A percentile compares a stretch with the other conserved stretches of the same genome.
phyloP scores from a whole-genome alignment of 257 asterid genomes.

The Capsicum rhomboideum region DNA sequence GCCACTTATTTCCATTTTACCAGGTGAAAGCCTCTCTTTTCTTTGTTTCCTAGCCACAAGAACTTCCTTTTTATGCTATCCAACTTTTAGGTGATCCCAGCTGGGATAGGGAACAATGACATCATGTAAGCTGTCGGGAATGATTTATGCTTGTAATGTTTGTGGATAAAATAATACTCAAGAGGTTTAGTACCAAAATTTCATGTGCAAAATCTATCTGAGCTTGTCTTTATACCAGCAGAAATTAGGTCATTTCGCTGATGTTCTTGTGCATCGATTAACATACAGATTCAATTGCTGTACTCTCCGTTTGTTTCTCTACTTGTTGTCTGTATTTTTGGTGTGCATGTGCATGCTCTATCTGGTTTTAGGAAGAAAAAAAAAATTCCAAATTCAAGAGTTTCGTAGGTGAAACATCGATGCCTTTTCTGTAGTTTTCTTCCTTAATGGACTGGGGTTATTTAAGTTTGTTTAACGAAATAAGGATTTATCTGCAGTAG shows the following conservation, averaged over 20 bases:
- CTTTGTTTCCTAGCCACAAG: too few species aligned
- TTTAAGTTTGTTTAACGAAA: neutral
- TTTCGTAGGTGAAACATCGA: neutral
- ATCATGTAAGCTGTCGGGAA: too few species aligned
- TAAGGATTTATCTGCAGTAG: neutral
- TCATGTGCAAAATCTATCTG: neutral
- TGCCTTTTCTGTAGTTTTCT: neutral
- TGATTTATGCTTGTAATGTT: neutral
- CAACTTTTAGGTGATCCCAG: too few species aligned
- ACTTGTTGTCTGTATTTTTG: neutral
- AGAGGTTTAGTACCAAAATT: neutral
- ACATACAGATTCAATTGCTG: neutral
- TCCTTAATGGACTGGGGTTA: neutral
- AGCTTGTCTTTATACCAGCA: neutral
- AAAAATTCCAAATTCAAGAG: neutral
- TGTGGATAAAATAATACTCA: neutral
- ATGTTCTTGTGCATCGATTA: neutral
- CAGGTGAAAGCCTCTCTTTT: too few species aligned
- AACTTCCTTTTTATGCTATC: too few species aligned
- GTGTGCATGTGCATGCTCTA: neutral
- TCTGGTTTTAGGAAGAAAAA: neutral
- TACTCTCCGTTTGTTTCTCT: neutral
- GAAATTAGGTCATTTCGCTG: neutral
- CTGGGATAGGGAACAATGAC: too few species aligned
- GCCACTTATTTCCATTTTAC: too few species aligned